phyloP scores from a whole-genome alignment of 768 basidiomycete genomes.

The Lenzites betulinus region DNA sequence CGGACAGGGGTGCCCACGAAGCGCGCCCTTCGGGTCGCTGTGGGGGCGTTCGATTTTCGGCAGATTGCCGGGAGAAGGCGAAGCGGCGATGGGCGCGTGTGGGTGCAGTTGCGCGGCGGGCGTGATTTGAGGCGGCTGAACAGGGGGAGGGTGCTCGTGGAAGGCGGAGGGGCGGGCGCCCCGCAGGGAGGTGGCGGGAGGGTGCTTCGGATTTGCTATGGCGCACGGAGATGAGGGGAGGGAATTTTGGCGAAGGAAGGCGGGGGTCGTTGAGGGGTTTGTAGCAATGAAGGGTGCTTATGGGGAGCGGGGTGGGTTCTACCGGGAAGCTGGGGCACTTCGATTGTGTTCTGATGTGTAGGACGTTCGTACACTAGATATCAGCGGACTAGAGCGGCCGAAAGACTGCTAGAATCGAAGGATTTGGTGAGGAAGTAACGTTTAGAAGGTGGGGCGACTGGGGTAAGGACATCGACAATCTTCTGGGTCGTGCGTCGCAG shows the following conservation, averaged over 20 bases:
- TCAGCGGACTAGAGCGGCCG: no score
- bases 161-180: background rate
- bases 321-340: no score
- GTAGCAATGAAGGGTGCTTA: background rate
- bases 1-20: background rate
- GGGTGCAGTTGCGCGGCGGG: background rate
- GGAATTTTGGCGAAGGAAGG: background rate
- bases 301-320: background rate
- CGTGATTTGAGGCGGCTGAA: slow-evolving; percentile 7
- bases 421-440: no score
- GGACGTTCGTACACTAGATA: no score
- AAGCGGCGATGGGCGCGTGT: background rate
- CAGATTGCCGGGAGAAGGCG: background rate
- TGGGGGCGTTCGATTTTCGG: background rate
- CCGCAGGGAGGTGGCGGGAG: no score
- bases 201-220: background rate
- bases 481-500: no score
- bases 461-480: no score
- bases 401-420: no score
- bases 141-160: background rate
- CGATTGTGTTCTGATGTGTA: no score
- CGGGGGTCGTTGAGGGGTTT: background rate
- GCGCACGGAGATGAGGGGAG: background rate
- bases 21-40: background rate
- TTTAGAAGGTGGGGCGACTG: no score